phyloP scores from a whole-genome alignment of 2,329 filamentous ascomycete species.

The Tolypocladium cylindrosporum region DNA sequence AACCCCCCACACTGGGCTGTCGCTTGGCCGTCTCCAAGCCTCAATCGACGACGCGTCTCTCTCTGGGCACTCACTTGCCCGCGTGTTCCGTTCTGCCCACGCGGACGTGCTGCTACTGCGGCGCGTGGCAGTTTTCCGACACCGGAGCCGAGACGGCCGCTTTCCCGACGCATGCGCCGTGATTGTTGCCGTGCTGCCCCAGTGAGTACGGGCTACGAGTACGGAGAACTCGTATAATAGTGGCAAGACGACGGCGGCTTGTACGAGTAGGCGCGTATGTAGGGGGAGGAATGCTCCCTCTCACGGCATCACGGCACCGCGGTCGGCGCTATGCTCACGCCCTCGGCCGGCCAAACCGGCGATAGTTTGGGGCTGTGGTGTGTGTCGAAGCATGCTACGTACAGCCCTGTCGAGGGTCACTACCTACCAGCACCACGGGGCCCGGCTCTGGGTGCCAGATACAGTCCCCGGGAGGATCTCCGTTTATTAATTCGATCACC shows the following conservation, averaged over 20 bases:
- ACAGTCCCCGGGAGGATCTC: background rate
- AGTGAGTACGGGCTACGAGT: background rate
- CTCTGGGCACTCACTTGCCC: background rate
- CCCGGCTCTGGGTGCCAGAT: background rate
- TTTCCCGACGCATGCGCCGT: background rate
- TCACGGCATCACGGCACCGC: background rate
- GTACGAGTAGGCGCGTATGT: background rate
- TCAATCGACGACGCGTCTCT: background rate
- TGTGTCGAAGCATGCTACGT: background rate
- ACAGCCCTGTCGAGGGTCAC: background rate
- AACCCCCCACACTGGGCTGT: background rate
- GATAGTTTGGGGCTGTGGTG: background rate
- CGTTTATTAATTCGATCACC: background rate
- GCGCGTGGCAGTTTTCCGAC: background rate
- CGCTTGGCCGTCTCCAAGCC: background rate
- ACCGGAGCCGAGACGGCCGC: background rate
- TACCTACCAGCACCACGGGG: background rate
- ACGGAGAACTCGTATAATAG: background rate
- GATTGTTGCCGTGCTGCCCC: too few relatives aligned
- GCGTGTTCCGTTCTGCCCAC: background rate
- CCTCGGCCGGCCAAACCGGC: background rate
- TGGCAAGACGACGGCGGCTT: background rate
- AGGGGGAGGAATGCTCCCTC: too few relatives aligned
- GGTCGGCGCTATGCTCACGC: background rate
- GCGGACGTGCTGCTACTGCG: background rate